Evolutionary conservation across 2,329 filamentous ascomycete genomes (phyloP).

Genomic region (Knufia petricola): DNA sequence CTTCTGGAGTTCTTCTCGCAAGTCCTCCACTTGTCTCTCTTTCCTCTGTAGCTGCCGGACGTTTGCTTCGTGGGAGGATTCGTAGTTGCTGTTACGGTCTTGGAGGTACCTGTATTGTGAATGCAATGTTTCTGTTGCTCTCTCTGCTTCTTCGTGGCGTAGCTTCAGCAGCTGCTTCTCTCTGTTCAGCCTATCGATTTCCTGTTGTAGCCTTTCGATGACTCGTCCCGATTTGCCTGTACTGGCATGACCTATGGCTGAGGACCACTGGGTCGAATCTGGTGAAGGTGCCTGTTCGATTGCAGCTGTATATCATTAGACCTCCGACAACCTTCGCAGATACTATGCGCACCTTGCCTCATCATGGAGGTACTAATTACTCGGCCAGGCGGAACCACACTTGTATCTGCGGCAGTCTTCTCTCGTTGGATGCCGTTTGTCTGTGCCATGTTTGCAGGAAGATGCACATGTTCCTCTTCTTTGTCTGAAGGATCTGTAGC

Average conservation of each 20-base stretch:
- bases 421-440: slow-evolving; percentile 20
- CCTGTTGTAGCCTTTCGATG: slow-evolving; percentile 42
- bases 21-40: slow-evolving; percentile 40
- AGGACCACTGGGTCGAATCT: slow-evolving; percentile 36
- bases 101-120: slow-evolving; percentile 37
- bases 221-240: slow-evolving; percentile 43
- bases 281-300: slow-evolving; percentile 20
- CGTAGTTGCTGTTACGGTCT: slow-evolving; percentile 37
- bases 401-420: slow-evolving; percentile 15
- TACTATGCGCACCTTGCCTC: slow-evolving; percentile 16
- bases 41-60: slow-evolving; percentile 37
- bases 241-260: slow-evolving; percentile 39
- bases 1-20: slow-evolving; percentile 30
- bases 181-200: slow-evolving; percentile 40
- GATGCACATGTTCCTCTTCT: slow-evolving; percentile 10
- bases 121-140: slow-evolving; percentile 37
- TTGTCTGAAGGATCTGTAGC: slow-evolving; percentile 2
- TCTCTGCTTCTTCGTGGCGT: slow-evolving; percentile 38
- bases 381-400: slow-evolving; percentile 15
- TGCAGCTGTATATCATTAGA: slow-evolving; percentile 1
- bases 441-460: slow-evolving; percentile 16
- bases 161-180: slow-evolving; percentile 38
- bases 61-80: slow-evolving; percentile 39
- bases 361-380: slow-evolving; percentile 20
- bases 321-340: not conserved